These are phyloP conservation scores for Auricularia sp. DNA, from an alignment of 768 basidiomycete species.

Conservation along the genomic window DNA sequence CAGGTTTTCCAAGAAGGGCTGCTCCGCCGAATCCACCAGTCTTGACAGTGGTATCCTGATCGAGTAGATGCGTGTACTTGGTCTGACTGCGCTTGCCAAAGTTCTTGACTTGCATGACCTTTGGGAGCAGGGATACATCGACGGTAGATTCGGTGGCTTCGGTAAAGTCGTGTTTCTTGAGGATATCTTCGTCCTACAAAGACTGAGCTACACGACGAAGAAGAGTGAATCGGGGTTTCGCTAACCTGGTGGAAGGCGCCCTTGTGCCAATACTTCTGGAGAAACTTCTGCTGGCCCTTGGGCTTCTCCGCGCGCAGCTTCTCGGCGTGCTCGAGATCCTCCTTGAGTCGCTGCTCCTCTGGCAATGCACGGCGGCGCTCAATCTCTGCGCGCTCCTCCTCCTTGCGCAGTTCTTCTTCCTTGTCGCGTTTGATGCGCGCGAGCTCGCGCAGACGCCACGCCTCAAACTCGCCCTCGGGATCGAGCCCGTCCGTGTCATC, in stretches of 20 bases:
- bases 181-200: conserved; percentile 74
- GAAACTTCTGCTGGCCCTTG: conserved; percentile 82
- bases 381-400: conserved; percentile 82
- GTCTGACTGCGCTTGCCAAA: conserved; percentile 88
- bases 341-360: conserved; percentile 83
- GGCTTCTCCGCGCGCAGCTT: conserved; percentile 79
- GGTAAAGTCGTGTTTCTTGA: conserved; percentile 74
- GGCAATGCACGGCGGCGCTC: conserved; percentile 87
- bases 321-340: conserved; percentile 82
- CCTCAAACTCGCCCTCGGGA: conserved; percentile 84
- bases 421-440: conserved; percentile 91
- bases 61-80: conserved; percentile 92
- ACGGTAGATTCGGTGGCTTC: conserved; percentile 82
- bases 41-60: conserved; percentile 76
- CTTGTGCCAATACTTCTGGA: conserved; percentile 99
- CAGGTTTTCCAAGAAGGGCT: conserved; percentile 28
- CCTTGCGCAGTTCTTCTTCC: conserved; percentile 70
- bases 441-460: conserved; percentile 90
- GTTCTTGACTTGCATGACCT: conserved; percentile 95
- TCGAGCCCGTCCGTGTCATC: conserved; percentile 94
- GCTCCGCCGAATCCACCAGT: conserved; percentile 58
- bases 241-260: conserved; percentile 94
- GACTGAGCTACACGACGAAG: neutral
- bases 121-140: conserved; percentile 80
- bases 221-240: too few species aligned